Percentiles rank a stretch among this genome's conserved stretches.
Conservation (phyloP, 768 basidiomycete genomes). For the Tricholoma bakamatsutake region DNA sequence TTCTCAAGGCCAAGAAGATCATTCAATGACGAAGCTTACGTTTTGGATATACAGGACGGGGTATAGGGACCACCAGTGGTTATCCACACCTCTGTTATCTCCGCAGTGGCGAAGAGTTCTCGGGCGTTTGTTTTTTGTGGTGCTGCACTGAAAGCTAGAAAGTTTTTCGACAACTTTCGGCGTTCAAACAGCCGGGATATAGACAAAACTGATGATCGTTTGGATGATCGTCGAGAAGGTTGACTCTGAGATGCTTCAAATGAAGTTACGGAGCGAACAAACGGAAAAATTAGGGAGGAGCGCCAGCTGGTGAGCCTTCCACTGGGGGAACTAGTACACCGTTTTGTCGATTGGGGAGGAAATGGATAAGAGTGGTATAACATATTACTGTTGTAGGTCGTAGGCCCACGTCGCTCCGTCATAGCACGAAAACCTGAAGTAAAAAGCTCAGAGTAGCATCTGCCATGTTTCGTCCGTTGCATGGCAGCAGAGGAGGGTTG, state of each 20-base stretch:
- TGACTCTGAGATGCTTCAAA: conserved; percentile 3
- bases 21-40: conserved; percentile 10
- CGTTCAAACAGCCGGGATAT: conserved; percentile 33
- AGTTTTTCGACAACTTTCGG: conserved; percentile 20
- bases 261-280: background rate
- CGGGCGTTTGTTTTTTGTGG: conserved; percentile 12
- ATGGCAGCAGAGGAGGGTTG: background rate
- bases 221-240: no score
- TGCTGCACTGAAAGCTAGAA: conserved; percentile 16
- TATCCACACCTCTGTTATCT: conserved; percentile 27
- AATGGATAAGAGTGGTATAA: background rate
- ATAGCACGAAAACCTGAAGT: conserved; percentile 39
- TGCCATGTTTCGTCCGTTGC: conserved; percentile 17
- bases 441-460: conserved; percentile 43
- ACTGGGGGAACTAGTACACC: conserved; percentile 11
- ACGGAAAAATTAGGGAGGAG: conserved; percentile 5
- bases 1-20: background rate
- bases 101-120: conserved; percentile 11
- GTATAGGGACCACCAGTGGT: conserved; percentile 26
- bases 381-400: background rate
- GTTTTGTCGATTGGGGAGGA: conserved; percentile 1
- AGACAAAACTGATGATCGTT: conserved; percentile 28
- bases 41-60: conserved; percentile 19
- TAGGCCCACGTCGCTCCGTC: conserved; percentile 15
- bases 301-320: conserved; percentile 22